Conservation (phyloP, 305 asterid genomes). For the Solanum chacoense region DNA sequence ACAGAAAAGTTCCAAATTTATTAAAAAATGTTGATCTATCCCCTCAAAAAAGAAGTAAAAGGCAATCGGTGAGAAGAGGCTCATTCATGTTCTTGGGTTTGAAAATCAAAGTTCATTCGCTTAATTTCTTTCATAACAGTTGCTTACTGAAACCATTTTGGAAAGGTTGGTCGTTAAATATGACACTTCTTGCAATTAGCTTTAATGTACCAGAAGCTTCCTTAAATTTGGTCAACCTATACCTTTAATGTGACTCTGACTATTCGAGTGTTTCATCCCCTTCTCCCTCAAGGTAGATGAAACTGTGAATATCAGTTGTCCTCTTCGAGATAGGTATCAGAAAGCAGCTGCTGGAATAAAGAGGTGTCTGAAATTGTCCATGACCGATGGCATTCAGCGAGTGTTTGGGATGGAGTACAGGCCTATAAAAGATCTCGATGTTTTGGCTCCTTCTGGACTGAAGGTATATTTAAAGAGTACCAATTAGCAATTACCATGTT, state of each 20-base stretch:
- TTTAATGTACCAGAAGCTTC: neutral
- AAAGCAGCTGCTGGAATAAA: slow-evolving; percentile 59
- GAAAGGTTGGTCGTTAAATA: neutral
- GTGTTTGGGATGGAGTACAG: no score
- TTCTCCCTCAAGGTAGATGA: slow-evolving; percentile 65
- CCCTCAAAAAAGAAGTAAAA: neutral
- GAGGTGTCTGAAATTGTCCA: slow-evolving; percentile 86
- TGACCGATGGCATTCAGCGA: slow-evolving; percentile 90
- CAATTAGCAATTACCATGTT: no score
- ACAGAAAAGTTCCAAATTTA: neutral
- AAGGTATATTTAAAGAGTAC: no score
- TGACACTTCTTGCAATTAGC: neutral
- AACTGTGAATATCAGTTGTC: slow-evolving; percentile 70
- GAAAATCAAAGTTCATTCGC: neutral
- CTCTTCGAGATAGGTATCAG: slow-evolving; percentile 73
- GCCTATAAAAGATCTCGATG: no score
- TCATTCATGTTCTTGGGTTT: neutral
- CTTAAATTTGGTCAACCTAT: neutral
- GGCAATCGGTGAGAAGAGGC: neutral
- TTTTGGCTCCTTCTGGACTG: no score
- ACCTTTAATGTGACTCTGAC: neutral
- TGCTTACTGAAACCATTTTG: neutral
- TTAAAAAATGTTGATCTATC: neutral
- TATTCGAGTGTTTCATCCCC: neutral
- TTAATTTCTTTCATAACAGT: neutral